Conservation (phyloP, 2,329 filamentous ascomycete species). For the Pseudogymnoascus pannorum region DNA sequence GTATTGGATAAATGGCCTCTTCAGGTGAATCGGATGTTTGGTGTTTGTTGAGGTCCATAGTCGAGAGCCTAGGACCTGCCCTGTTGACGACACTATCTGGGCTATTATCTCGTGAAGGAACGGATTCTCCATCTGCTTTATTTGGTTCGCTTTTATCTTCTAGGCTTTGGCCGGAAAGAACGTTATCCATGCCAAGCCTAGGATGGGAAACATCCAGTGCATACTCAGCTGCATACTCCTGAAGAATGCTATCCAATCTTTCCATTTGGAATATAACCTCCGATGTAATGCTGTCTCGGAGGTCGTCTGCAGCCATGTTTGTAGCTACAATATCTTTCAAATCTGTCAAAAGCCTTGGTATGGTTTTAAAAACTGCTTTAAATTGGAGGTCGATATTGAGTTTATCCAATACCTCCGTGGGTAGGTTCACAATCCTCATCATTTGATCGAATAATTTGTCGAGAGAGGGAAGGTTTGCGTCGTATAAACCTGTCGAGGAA, state of each 20-base stretch:
- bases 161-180: not conserved
- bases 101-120: not conserved
- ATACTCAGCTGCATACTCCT: not conserved
- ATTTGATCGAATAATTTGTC: not conserved
- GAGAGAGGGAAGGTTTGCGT: not conserved
- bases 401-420: not conserved
- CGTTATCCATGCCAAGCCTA: not conserved
- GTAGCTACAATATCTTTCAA: not conserved
- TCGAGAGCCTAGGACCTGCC: not conserved
- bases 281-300: not conserved
- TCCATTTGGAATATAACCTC: not conserved
- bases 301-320: not conserved
- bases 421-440: not conserved
- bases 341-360: not conserved
- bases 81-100: not conserved
- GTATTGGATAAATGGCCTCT: not conserved
- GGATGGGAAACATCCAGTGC: not conserved
- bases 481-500: not conserved
- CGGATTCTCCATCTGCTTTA: not conserved
- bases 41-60: not conserved
- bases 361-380: slow-evolving; percentile 1
- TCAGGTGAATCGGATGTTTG: not conserved
- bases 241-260: not conserved
- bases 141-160: not conserved
- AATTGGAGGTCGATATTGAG: not conserved